Evolutionary conservation across 1,139 yeast species (phyloP).

Genomic region (Lipomyces yarrowii): DNA sequence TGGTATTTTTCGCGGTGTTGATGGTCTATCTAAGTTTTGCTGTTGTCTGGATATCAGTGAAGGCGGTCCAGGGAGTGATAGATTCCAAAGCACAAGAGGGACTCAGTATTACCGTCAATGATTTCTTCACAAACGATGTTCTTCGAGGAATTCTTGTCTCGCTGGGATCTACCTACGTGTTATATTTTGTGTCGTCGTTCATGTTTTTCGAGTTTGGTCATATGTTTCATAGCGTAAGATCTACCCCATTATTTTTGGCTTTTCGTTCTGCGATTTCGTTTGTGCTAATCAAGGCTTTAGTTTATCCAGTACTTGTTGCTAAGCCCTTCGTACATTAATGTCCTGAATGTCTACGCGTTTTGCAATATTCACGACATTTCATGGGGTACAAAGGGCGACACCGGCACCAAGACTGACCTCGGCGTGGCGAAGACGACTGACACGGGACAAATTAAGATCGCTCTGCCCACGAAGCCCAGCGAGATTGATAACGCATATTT

Average conservation of each 20-base stretch:
- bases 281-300: slow-evolving; percentile 36
- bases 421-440: slow-evolving; percentile 67
- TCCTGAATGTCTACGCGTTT: slow-evolving; percentile 78
- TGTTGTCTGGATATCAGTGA: slow-evolving; percentile 78
- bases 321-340: slow-evolving; percentile 77
- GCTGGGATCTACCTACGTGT: slow-evolving; percentile 76
- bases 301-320: slow-evolving; percentile 69
- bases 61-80: slow-evolving; percentile 56
- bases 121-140: slow-evolving; percentile 61
- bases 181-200: slow-evolving; percentile 76
- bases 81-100: slow-evolving; percentile 39
- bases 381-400: slow-evolving; percentile 85
- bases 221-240: slow-evolving; percentile 58
- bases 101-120: slow-evolving; percentile 49
- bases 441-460: slow-evolving; percentile 58
- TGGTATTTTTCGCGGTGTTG: slow-evolving; percentile 82
- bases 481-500: slow-evolving; percentile 67
- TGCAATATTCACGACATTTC: slow-evolving; percentile 85
- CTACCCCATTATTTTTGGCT: too few relatives aligned
- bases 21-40: slow-evolving; percentile 94
- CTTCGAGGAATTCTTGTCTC: slow-evolving; percentile 89
- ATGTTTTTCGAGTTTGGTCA: slow-evolving; percentile 79
- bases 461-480: slow-evolving; percentile 63
- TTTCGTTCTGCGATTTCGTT: neutral
- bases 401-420: slow-evolving; percentile 59